phyloP scores from a whole-genome alignment of 140 eudicot species.

The Cichorium intybus region DNA sequence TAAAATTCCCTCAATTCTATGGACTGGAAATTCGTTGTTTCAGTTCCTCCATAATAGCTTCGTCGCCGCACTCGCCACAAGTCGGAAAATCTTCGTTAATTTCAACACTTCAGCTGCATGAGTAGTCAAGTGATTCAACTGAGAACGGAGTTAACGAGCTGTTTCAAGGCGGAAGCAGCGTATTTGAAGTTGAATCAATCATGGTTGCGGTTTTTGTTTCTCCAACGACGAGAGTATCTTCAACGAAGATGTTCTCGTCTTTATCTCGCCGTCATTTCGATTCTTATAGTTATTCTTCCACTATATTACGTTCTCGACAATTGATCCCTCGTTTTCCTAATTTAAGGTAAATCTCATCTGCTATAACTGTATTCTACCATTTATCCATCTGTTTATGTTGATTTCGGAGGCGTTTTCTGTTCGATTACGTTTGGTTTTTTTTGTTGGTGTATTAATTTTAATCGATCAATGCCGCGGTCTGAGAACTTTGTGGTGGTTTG shows the following conservation, averaged over 20 bases:
- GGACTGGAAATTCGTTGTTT: slow-evolving; percentile 3
- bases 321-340: slow-evolving; percentile 29
- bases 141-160: slow-evolving; percentile 18
- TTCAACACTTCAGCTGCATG: slow-evolving; percentile 44
- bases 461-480: no score
- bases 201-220: slow-evolving; percentile 43
- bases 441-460: not conserved
- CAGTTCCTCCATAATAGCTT: slow-evolving; percentile 17
- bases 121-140: slow-evolving; percentile 31
- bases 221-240: slow-evolving; percentile 30
- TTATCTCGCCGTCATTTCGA: slow-evolving; percentile 18
- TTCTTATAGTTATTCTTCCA: slow-evolving; percentile 1
- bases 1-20: not conserved
- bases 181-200: slow-evolving; percentile 25
- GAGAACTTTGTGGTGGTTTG: not conserved
- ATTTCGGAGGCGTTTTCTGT: not conserved
- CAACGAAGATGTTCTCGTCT: slow-evolving; percentile 23
- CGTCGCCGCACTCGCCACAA: slow-evolving; percentile 1
- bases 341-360: slow-evolving; percentile 34
- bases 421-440: not conserved
- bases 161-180: slow-evolving; percentile 43
- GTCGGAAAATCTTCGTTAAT: not conserved
- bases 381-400: slow-evolving; percentile 2
- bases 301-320: slow-evolving; percentile 39
- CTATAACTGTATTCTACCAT: not conserved